Conservation (phyloP, 768 basidiomycete species). For the Tricholoma saponaceum region DNA sequence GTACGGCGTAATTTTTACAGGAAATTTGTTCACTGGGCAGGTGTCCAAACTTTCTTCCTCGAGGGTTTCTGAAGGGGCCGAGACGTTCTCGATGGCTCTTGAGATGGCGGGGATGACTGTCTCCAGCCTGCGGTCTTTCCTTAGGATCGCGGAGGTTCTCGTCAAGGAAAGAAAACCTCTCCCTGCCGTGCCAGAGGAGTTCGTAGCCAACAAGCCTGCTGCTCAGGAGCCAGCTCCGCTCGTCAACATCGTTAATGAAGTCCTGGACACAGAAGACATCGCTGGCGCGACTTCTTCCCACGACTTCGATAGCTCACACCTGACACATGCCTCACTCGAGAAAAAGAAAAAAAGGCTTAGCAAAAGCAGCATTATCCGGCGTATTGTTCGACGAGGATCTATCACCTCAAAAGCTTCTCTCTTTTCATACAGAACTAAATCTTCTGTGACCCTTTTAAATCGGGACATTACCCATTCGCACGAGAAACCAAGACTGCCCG, state of each 20-base stretch:
- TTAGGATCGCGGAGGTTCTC: constrained; percentile 25
- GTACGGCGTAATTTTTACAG: constrained; percentile 10
- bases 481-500: constrained; percentile 4
- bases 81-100: constrained; percentile 1
- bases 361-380: constrained; percentile 12
- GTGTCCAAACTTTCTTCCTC: not conserved
- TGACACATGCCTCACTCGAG: not conserved
- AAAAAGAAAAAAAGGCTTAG: constrained; percentile 6
- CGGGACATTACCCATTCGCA: constrained; percentile 1
- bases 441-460: constrained; percentile 6
- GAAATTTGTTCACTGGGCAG: constrained; percentile 9
- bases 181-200: not conserved
- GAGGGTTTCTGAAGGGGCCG: not conserved
- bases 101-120: constrained; percentile 27
- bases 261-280: constrained; percentile 4
- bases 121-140: constrained; percentile 25
- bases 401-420: constrained; percentile 8
- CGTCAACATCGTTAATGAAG: constrained; percentile 10
- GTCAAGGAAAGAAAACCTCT: constrained; percentile 19
- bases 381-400: constrained; percentile 12
- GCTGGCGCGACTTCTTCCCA: not conserved
- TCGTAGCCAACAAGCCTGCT: not conserved
- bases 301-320: not conserved
- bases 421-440: constrained; percentile 5
- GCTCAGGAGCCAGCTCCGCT: constrained; percentile 6